phyloP scores from a whole-genome alignment of 768 basidiomycete species.

The Collybia sp. region DNA sequence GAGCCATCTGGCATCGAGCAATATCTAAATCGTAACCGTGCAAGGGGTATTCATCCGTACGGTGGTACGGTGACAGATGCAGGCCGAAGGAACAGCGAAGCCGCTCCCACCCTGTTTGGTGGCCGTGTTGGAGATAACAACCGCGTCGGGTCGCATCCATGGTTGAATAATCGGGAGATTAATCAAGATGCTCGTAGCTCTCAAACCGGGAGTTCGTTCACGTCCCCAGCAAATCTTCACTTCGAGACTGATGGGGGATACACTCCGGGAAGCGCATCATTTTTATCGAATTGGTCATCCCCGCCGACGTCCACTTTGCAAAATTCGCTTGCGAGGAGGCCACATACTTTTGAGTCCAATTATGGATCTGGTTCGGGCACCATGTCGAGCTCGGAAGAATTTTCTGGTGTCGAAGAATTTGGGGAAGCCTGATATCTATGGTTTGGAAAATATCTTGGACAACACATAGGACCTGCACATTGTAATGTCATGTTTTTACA shows the following conservation, averaged over 20 bases:
- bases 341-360: conserved; percentile 20
- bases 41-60: conserved; percentile 32
- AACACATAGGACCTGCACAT: conserved; percentile 1
- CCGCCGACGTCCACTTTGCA: conserved; percentile 9
- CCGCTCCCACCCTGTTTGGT: conserved; percentile 21
- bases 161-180: conserved; percentile 26
- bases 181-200: conserved; percentile 27
- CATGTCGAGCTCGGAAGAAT: conserved; percentile 38
- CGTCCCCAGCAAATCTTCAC: conserved; percentile 29
- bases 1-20: conserved; percentile 17
- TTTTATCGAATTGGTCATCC: conserved; percentile 36
- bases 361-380: conserved; percentile 18
- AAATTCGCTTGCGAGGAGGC: conserved; percentile 26
- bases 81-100: conserved; percentile 28
- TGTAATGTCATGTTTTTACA: background rate
- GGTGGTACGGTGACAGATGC: conserved; percentile 18
- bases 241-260: conserved; percentile 32
- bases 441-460: background rate
- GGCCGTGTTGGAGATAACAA: conserved; percentile 24
- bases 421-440: conserved; percentile 25
- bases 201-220: conserved; percentile 24
- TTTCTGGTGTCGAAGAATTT: conserved; percentile 37
- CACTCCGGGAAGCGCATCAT: conserved; percentile 28
- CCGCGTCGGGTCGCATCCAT: conserved; percentile 30
- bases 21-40: conserved; percentile 30